Percentiles rank a stretch among this genome's conserved stretches.
phyloP scores from a whole-genome alignment of 345 rosid genomes.

The Salix arbutifolia region DNA sequence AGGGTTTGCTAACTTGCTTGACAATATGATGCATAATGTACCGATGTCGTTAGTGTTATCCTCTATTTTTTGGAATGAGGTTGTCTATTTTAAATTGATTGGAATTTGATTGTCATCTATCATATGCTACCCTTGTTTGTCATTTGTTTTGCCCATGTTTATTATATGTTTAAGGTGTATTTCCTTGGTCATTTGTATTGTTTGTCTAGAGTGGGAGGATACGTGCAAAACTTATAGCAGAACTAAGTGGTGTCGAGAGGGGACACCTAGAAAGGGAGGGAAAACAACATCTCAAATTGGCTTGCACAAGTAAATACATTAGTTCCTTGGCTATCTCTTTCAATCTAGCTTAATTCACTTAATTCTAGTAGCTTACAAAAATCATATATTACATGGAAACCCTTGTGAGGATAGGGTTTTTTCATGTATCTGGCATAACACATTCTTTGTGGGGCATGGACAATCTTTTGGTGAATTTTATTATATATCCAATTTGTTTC shows the following conservation, averaged over 20 bases:
- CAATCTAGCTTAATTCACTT: not conserved
- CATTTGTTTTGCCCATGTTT: not conserved
- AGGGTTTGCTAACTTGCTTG: not conserved
- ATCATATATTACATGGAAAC: no score
- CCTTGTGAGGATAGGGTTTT: no score
- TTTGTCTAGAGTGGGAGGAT: slow-evolving; percentile 82
- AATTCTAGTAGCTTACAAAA: no score
- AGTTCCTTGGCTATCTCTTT: not conserved
- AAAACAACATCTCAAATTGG: slow-evolving; percentile 76
- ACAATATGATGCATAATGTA: not conserved
- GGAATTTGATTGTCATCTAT: not conserved
- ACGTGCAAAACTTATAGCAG: slow-evolving; percentile 74
- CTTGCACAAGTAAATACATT: slow-evolving; percentile 62
- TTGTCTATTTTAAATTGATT: not conserved
- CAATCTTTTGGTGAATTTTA: no score
- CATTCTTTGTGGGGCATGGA: no score
- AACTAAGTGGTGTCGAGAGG: slow-evolving; percentile 62
- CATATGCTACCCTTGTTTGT: not conserved
- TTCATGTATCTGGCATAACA: no score
- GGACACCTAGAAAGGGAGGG: slow-evolving; percentile 81
- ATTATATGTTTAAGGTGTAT: not conserved
- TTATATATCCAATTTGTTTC: no score
- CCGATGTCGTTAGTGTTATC: not conserved
- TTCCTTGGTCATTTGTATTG: slow-evolving; percentile 14
- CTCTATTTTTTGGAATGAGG: not conserved